A percentile compares a stretch with the other conserved stretches of the same genome.
phyloP scores from a whole-genome alignment of 2,329 filamentous ascomycete species.

The Monosporascus ibericus region DNA sequence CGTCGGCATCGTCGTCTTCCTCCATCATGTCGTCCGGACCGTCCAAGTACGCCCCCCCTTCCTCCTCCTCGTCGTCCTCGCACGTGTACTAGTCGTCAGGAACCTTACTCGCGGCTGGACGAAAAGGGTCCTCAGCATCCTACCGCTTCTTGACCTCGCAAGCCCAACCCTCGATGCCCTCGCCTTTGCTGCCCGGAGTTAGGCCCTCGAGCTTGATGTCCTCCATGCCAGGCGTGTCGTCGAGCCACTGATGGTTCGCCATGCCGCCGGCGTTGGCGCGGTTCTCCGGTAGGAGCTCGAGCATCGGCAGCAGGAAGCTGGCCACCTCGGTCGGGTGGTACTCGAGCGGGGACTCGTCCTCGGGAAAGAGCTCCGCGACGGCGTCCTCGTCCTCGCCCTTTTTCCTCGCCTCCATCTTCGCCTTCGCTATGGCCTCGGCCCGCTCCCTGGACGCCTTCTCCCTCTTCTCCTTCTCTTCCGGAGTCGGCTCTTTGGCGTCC shows the following conservation, averaged over 20 bases:
- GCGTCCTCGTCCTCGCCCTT: slow-evolving; percentile 25
- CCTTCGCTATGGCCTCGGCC: slow-evolving; percentile 64
- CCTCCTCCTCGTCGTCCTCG: no score
- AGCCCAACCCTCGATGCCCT: slow-evolving; percentile 92
- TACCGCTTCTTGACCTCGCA: slow-evolving; percentile 80
- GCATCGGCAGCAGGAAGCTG: slow-evolving; percentile 83
- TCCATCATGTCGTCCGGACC: no score
- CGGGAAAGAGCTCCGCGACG: slow-evolving; percentile 22
- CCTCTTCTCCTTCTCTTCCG: slow-evolving; percentile 25
- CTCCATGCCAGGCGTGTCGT: slow-evolving; percentile 86
- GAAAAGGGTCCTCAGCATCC: slow-evolving; percentile 4
- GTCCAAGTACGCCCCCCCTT: no score
- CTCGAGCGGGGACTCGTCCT: slow-evolving; percentile 21
- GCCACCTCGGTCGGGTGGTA: slow-evolving; percentile 47
- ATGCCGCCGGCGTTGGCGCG: slow-evolving; percentile 94
- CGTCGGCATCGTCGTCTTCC: no score
- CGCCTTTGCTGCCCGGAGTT: slow-evolving; percentile 73
- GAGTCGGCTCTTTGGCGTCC: slow-evolving; percentile 67
- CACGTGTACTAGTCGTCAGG: no score
- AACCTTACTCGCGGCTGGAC: not conserved
- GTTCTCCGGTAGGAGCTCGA: slow-evolving; percentile 81
- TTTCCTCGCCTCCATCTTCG: slow-evolving; percentile 27
- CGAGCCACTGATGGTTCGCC: slow-evolving; percentile 77
- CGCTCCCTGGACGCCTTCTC: slow-evolving; percentile 22
- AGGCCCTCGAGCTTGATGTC: slow-evolving; percentile 66